Percentiles rank a stretch among this genome's conserved stretches.
Conservation (phyloP, 2,329 filamentous ascomycete genomes). For the Hymenoscyphus repandus region DNA sequence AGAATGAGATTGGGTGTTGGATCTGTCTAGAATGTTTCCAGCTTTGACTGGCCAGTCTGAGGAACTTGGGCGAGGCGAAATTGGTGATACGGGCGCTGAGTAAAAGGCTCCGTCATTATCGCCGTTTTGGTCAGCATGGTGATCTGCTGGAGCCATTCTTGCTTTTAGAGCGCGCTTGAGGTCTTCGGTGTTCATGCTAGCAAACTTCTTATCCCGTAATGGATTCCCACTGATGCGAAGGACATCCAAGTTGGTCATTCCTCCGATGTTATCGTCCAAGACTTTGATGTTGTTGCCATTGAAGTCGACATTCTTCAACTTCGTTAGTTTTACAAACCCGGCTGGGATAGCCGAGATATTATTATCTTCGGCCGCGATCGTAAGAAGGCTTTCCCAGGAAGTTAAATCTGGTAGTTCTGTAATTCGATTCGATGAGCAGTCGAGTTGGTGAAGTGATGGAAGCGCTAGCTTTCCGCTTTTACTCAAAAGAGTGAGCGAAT, state of each 20-base stretch:
- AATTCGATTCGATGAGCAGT: slow-evolving; percentile 77
- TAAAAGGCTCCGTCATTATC: slow-evolving; percentile 33
- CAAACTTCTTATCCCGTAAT: slow-evolving; percentile 78
- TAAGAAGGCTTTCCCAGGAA: slow-evolving; percentile 68
- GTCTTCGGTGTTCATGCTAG: slow-evolving; percentile 73
- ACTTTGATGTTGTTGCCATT: slow-evolving; percentile 76
- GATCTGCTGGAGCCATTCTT: slow-evolving; percentile 53
- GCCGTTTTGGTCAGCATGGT: slow-evolving; percentile 23
- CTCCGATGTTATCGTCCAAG: slow-evolving; percentile 69
- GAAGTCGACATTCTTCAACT: slow-evolving; percentile 73
- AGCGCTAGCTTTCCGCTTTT: slow-evolving; percentile 35
- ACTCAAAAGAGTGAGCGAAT: slow-evolving; percentile 51
- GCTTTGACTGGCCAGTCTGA: slow-evolving; percentile 28
- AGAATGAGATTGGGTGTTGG: slow-evolving; percentile 57
- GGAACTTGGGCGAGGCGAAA: slow-evolving; percentile 21
- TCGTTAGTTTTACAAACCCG: slow-evolving; percentile 64
- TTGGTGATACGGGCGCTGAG: slow-evolving; percentile 22
- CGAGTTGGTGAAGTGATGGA: slow-evolving; percentile 67
- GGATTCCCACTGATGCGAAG: slow-evolving; percentile 86
- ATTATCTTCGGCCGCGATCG: slow-evolving; percentile 77
- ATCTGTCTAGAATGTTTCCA: slow-evolving; percentile 61
- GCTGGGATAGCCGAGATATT: slow-evolving; percentile 68
- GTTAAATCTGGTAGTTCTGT: slow-evolving; percentile 66
- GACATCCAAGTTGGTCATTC: slow-evolving; percentile 72
- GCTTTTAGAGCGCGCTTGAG: slow-evolving; percentile 69